Conservation (phyloP, 805 yeast species). For the Cyberlindnera japonica region DNA sequence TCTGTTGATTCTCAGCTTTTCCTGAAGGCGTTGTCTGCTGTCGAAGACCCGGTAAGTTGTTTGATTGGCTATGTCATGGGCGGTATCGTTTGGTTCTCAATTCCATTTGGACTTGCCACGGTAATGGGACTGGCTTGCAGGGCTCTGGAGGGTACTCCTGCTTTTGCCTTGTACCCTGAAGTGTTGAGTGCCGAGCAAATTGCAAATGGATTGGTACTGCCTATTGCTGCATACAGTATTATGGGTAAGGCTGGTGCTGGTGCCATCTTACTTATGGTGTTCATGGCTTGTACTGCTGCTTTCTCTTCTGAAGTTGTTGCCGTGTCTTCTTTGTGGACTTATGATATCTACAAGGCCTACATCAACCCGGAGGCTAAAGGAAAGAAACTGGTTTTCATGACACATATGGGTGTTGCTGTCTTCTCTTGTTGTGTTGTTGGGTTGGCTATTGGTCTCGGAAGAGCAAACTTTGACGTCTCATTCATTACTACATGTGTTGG, state of each 20-base stretch:
- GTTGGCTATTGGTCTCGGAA: neutral
- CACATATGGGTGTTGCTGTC: neutral
- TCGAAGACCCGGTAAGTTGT: neutral
- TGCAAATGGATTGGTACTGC: neutral
- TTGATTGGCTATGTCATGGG: neutral
- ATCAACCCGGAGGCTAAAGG: neutral
- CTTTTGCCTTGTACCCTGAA: neutral
- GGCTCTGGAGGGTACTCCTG: neutral
- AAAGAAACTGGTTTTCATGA: neutral
- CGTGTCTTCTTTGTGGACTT: neutral
- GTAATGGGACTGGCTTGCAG: neutral
- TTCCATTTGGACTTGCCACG: neutral
- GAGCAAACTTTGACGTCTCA: neutral
- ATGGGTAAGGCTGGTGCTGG: neutral
- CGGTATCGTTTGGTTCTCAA: neutral
- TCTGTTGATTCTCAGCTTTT: neutral
- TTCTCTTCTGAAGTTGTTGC: neutral
- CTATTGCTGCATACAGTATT: neutral
- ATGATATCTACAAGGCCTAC: slow-evolving; percentile 1
- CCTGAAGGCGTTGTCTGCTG: neutral
- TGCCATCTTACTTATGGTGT: neutral
- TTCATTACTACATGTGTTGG: slow-evolving; percentile 1
- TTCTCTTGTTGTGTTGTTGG: slow-evolving; percentile 1
- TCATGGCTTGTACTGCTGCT: slow-evolving; percentile 1
- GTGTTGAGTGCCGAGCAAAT: neutral